Evolutionary conservation across 1,139 yeast genomes (phyloP), one percentile per base, ranked within the genome.

Genomic region (Protomyces pachydermus): DNA sequence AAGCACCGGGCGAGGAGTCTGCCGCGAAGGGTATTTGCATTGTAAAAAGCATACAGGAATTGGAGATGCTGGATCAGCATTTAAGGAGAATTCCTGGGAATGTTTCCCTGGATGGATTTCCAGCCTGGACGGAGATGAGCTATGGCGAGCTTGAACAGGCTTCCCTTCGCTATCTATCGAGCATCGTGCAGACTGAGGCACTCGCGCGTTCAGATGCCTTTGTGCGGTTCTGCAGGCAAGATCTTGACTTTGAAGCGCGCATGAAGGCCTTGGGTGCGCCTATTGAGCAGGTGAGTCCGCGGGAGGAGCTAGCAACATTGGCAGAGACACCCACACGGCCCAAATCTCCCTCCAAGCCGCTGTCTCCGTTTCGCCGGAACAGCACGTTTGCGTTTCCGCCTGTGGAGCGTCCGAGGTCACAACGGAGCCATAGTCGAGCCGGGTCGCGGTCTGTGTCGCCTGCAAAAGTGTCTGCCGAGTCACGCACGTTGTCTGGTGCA

Each of bases 11-110:
- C n/a, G 39, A 28, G 34, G 34, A 45, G 16, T 39, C 16, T 35
- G 35, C 62, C 10, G 42, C 16, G 10, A 50, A 28, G 18, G 62
- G 62, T 12, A 58, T 58, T 12, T 55, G 62, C 12, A 55, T 58
- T 18, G 42, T 58, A 34, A 46, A 55, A 14, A 28, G 51, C 12
- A 38, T 58, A 8, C 62, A n/a, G 25, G 62, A 58, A 18, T 16
- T 58, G 6, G 62, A 52, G 39, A 39, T 14, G 28, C 42, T 58
- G 18, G 52, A 58, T 20, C 25, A 23, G n/a, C 51, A 52, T 16
- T 18, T 58, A 12, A 12, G 53, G 23, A n/a, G n/a, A 2, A 20
- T 14, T 35, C 16, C 12, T 23, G 10, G 34, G 18, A 16, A 25
- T 9, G 55, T 25, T 5, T 16, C 55, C 3, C 23, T 28, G 3